Evolutionary conservation across 768 basidiomycete genomes (phyloP), one percentile per base, ranked within the genome.

Genomic region (Podaxis carcinomalis): DNA sequence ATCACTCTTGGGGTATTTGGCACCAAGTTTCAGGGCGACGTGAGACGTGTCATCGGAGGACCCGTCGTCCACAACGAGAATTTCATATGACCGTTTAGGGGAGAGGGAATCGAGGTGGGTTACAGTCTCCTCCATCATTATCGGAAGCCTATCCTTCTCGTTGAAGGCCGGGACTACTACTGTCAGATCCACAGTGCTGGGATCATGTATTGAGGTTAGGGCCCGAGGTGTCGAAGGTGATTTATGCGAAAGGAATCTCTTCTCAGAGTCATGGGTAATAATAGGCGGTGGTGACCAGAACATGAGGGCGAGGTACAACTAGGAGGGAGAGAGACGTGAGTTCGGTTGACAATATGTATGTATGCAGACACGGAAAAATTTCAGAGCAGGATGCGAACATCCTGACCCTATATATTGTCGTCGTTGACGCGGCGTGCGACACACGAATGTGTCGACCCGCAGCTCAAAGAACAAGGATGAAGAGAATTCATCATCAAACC

Each of bases 381-480:
- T 83, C 77, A 76, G 73, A 65, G 66, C 71, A 72, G 75, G 75
- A 73, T 65, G 63, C 61, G 61, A 64, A 51, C 1, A 69, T 75
- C 80, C 78, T 73, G 78, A 82, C 83, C 87, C 78, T 49, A 51
- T 68, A 63, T 60, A 61, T 62, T 78, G 68, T 89, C 90, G 86
- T 89, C 90, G 66, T 81, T 73, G 80, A 76, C 76, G 69, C 77
- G 78, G 82, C 90, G 89, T 81, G 69, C 70, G 71, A 62, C 72
- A 68, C 59, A 59, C 42, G 64, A 66, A 54, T 62, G 67, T 67
- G 69, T 75, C 64, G 74, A 79, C 90, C 86, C 86, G 74, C 67
- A 70, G 78, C 87, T 92, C 91, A 78, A 89, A 92, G 90, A 92
- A 93, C 90, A 93, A 93, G 90, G 90, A 93, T 93, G 91, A 90